phyloP scores from a whole-genome alignment of 257 asterid genomes.

The Solanum habrochaites region DNA sequence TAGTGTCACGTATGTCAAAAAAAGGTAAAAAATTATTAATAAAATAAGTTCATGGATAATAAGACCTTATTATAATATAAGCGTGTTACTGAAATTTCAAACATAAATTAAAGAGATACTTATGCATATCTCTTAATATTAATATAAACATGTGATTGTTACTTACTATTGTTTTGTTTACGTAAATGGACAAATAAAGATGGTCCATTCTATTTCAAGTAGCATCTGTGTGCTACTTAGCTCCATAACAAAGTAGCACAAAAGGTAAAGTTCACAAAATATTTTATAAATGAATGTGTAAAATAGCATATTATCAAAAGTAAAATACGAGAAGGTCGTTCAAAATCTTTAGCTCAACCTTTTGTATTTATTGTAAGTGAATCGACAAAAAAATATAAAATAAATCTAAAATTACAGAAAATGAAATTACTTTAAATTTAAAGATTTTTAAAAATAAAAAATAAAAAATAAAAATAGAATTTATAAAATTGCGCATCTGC shows the following conservation, averaged over 20 bases:
- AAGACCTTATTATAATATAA: too few relatives aligned
- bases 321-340: background rate
- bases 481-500: background rate
- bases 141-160: background rate
- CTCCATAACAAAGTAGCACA: background rate
- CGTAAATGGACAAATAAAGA: background rate
- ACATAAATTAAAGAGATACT: too few relatives aligned
- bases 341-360: background rate
- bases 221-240: background rate
- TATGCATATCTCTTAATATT: background rate
- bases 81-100: rapidly evolving
- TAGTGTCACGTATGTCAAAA: too few relatives aligned
- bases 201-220: background rate
- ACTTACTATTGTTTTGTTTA: background rate
- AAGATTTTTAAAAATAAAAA: too few relatives aligned
- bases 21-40: rapidly evolving
- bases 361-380: background rate
- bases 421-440: background rate
- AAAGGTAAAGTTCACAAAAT: background rate
- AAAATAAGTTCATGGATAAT: too few relatives aligned
- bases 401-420: background rate
- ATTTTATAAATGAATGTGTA: background rate
- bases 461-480: too few relatives aligned
- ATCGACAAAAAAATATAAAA: background rate
- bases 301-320: background rate